Conservation (phyloP, 1,139 yeast species). For the Yamadazyma pseudoaaseri region DNA sequence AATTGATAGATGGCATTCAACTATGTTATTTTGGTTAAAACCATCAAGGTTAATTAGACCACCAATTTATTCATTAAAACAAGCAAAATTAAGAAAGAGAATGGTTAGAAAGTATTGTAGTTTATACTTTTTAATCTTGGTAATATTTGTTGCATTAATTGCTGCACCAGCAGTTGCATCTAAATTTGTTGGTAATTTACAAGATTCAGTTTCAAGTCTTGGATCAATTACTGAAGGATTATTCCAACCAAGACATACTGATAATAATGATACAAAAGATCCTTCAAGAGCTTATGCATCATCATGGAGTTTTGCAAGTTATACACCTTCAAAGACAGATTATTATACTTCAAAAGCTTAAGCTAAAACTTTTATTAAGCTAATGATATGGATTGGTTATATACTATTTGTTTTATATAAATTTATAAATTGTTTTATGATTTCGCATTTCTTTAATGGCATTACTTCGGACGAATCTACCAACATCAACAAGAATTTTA, state of each 20-base stretch:
- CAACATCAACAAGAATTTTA: slow-evolving; percentile 30
- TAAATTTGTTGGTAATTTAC: slow-evolving; percentile 27
- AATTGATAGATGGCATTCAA: slow-evolving; percentile 97
- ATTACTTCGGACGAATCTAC: slow-evolving; percentile 17
- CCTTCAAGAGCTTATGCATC: slow-evolving; percentile 45
- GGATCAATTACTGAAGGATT: slow-evolving; percentile 61
- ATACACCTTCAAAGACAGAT: slow-evolving; percentile 52
- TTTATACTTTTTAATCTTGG: slow-evolving; percentile 69
- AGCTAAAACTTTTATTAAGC: slow-evolving; percentile 6
- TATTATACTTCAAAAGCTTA: slow-evolving; percentile 65
- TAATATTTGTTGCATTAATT: slow-evolving; percentile 71
- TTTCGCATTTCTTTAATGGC: background rate
- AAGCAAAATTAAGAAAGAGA: slow-evolving; percentile 95
- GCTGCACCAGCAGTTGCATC: slow-evolving; percentile 91
- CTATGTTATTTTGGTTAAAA: slow-evolving; percentile 97
- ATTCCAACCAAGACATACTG: slow-evolving; percentile 82
- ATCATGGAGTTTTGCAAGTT: slow-evolving; percentile 49
- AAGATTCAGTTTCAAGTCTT: slow-evolving; percentile 24
- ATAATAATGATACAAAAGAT: slow-evolving; percentile 80
- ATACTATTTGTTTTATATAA: slow-evolving; percentile 14
- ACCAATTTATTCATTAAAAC: slow-evolving; percentile 96
- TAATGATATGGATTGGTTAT: slow-evolving; percentile 11
- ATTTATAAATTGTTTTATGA: slow-evolving; percentile 11
- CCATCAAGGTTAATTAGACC: slow-evolving; percentile 98
- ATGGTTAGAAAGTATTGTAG: slow-evolving; percentile 95